A percentile compares a stretch with the other conserved stretches of the same genome.
phyloP scores from a whole-genome alignment of 495 filamentous ascomycete genomes.

The Aspergillus steynii region DNA sequence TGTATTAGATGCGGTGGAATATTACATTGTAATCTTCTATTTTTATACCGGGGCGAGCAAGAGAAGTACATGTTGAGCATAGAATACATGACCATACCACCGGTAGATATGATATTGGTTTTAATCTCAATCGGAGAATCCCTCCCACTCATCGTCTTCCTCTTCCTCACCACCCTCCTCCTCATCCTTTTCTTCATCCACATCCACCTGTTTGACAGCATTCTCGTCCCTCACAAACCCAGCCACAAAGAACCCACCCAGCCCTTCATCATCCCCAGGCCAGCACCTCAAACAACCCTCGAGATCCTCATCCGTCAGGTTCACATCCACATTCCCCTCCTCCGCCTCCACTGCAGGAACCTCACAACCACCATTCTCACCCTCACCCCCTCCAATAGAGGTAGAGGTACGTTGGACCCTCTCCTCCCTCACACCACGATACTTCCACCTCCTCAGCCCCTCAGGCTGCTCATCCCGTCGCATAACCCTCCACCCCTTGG shows the following conservation, averaged over 20 bases:
- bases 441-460: conserved; percentile 70
- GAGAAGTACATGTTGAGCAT: too few relatives aligned
- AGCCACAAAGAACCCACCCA: conserved; percentile 72
- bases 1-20: too few relatives aligned
- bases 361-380: neutral
- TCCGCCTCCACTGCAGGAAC: neutral
- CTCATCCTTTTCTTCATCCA: conserved; percentile 13
- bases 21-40: too few relatives aligned
- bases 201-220: conserved; percentile 1
- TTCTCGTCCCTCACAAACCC: conserved; percentile 59
- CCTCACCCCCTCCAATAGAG: conserved; percentile 8
- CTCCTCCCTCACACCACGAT: conserved; percentile 58
- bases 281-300: conserved; percentile 81
- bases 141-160: conserved; percentile 42
- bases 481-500: conserved; percentile 75
- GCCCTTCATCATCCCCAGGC: conserved; percentile 75
- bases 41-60: neutral
- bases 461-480: conserved; percentile 66
- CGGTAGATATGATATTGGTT: too few relatives aligned
- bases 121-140: conserved; percentile 44
- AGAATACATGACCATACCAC: too few relatives aligned
- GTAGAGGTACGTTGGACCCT: neutral
- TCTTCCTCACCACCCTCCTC: conserved; percentile 19
- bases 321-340: conserved; percentile 24
- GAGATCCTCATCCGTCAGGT: conserved; percentile 49